Percentiles rank a stretch among this genome's conserved stretches.
Evolutionary conservation across 495 filamentous ascomycete genomes (phyloP).

Genomic region (Neurospora terricola): DNA sequence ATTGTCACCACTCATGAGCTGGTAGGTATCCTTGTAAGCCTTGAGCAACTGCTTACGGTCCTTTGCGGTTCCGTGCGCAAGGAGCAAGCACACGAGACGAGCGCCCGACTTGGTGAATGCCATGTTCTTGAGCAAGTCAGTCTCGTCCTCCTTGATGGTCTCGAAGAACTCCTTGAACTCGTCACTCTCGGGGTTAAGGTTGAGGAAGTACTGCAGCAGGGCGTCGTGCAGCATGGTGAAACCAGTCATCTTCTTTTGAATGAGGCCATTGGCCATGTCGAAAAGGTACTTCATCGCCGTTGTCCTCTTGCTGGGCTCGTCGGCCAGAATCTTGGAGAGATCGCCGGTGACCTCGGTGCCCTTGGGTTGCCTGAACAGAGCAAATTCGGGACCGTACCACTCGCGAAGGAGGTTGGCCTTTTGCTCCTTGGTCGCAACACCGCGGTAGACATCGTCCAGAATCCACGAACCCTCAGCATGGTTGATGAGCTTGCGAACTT

Average conservation of each 20-base stretch:
- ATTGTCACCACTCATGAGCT: constrained; percentile 67
- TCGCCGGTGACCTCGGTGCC: constrained; percentile 42
- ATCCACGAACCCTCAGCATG: constrained; percentile 96
- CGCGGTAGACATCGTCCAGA: constrained; percentile 89
- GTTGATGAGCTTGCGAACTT: constrained; percentile 83
- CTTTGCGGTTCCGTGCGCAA: constrained; percentile 81
- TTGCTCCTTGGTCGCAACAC: constrained; percentile 72
- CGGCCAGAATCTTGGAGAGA: constrained; percentile 60
- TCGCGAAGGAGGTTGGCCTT: constrained; percentile 73
- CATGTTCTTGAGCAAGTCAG: constrained; percentile 82
- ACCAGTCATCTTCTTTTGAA: constrained; percentile 90
- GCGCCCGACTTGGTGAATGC: constrained; percentile 89
- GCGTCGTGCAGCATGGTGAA: constrained; percentile 97
- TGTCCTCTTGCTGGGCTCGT: constrained; percentile 71
- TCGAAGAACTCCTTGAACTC: constrained; percentile 85
- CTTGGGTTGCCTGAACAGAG: constrained; percentile 56
- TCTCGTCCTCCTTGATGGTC: constrained; percentile 80
- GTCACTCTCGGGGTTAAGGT: constrained; percentile 59
- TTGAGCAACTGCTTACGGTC: constrained; percentile 83
- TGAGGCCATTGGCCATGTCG: constrained; percentile 75
- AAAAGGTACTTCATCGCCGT: constrained; percentile 77
- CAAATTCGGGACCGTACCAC: constrained; percentile 94
- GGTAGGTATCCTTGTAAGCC: constrained; percentile 75
- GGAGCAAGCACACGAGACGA: constrained; percentile 63
- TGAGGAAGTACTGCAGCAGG: constrained; percentile 92